Percentiles rank a stretch among this genome's conserved stretches.
Conservation (phyloP, 225 moss, liverwort and hornwort genomes). For the Polytrichum formosum region DNA sequence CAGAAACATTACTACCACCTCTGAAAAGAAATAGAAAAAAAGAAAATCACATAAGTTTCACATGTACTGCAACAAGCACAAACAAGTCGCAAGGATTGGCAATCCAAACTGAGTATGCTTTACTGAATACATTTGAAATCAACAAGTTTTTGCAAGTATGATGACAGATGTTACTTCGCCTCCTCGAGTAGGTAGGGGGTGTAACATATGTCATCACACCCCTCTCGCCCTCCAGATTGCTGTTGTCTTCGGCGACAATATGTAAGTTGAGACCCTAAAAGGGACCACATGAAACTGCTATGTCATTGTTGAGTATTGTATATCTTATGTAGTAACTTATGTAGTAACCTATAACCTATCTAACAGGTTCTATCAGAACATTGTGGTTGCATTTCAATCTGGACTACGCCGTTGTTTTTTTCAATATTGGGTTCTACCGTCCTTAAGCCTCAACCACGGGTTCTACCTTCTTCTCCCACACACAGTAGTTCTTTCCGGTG, state of each 20-base stretch:
- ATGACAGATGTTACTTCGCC: conserved; percentile 31
- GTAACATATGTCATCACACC: conserved; percentile 43
- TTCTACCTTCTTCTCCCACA: conserved; percentile 75
- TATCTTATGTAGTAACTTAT: too few relatives aligned
- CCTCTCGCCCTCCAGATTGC: conserved; percentile 6
- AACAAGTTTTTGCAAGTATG: conserved; percentile 6
- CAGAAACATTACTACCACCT: background rate
- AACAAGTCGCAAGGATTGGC: too few relatives aligned
- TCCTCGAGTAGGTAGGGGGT: conserved; percentile 20
- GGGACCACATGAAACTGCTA: too few relatives aligned
- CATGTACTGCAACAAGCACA: background rate
- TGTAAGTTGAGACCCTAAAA: too few relatives aligned
- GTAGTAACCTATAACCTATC: background rate
- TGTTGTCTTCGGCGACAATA: too few relatives aligned
- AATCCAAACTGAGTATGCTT: background rate
- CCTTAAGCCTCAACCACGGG: background rate
- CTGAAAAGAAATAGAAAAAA: background rate
- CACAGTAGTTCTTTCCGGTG: conserved; percentile 71
- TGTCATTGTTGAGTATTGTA: too few relatives aligned
- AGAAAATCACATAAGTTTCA: background rate
- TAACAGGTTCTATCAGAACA: background rate
- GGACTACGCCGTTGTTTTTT: too few relatives aligned
- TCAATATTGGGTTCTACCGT: too few relatives aligned
- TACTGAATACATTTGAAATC: background rate
- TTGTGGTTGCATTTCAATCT: too few relatives aligned